A percentile compares a stretch with the other conserved stretches of the same genome.
Conservation (phyloP, 805 yeast genomes). For the Hanseniaspora jakobsenii region DNA sequence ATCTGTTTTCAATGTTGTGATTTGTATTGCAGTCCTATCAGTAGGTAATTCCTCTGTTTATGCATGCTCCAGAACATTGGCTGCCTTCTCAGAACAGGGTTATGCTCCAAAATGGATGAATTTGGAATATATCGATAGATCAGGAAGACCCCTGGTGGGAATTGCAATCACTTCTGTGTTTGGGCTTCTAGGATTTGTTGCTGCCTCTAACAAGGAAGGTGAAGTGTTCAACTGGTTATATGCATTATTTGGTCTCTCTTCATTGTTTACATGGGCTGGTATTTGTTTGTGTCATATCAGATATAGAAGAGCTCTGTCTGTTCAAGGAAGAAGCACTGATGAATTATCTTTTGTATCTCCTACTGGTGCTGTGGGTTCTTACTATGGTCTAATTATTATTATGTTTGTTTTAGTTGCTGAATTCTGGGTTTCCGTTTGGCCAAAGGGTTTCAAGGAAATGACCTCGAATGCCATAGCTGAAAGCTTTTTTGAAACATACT, state of each 20-base stretch:
- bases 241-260: conserved; percentile 50
- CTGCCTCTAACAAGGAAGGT: conserved; percentile 41
- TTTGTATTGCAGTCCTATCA: conserved; percentile 52
- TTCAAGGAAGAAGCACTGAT: conserved; percentile 52
- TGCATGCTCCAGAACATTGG: conserved; percentile 55
- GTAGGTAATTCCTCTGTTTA: conserved; percentile 64
- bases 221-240: conserved; percentile 54
- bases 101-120: conserved; percentile 40
- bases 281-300: conserved; percentile 50
- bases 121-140: conserved; percentile 49
- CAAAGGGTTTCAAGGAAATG: conserved; percentile 41
- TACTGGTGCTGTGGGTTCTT: conserved; percentile 57
- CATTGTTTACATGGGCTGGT: conserved; percentile 53
- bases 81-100: conserved; percentile 55
- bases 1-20: conserved; percentile 54
- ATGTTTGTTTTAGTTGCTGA: conserved; percentile 56
- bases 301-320: conserved; percentile 50
- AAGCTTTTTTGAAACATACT: conserved; percentile 52
- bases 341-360: conserved; percentile 60
- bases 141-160: conserved; percentile 56
- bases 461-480: conserved; percentile 33
- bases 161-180: conserved; percentile 39
- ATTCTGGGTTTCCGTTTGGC: conserved; percentile 74
- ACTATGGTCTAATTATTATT: conserved; percentile 47
- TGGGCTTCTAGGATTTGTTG: conserved; percentile 49